Evolutionary conservation across 768 basidiomycete species (phyloP).

Genomic region (Termitomyces sp.): DNA sequence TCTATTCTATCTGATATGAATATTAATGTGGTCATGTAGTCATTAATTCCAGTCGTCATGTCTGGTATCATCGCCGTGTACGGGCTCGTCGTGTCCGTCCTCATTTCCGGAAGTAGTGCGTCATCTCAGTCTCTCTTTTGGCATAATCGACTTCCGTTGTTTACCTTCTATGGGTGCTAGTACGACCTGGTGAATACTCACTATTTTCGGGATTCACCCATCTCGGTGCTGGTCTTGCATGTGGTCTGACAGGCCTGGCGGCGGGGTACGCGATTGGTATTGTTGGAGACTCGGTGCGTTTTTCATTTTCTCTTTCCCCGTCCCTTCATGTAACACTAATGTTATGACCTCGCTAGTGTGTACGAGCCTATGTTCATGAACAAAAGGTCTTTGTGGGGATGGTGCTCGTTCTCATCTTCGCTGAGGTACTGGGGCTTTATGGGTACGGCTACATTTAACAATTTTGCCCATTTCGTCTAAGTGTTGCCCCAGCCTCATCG

Average conservation of each 20-base stretch:
- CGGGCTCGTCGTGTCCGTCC: constrained; percentile 91
- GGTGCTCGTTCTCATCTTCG: constrained; percentile 94
- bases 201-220: constrained; percentile 88
- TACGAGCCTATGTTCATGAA: constrained; percentile 67
- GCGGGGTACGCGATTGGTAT: constrained; percentile 94
- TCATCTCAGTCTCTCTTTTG: constrained; percentile 7
- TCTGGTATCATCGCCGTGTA: constrained; percentile 98
- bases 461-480: background rate
- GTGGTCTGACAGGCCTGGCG: constrained; percentile 86
- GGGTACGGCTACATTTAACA: constrained; percentile 19
- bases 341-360: constrained; percentile 10
- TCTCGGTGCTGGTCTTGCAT: constrained; percentile 86
- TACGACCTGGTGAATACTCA: constrained; percentile 65
- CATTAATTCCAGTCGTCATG: constrained; percentile 96
- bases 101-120: constrained; percentile 67
- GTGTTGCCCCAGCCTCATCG: constrained; percentile 49
- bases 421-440: constrained; percentile 86
- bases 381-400: constrained; percentile 89
- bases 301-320: background rate
- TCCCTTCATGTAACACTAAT: background rate
- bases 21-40: constrained; percentile 36
- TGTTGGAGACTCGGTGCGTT: constrained; percentile 85
- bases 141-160: constrained; percentile 6
- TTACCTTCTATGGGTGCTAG: constrained; percentile 28
- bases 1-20: background rate